Conservation (phyloP, 163 green algal species). For the Chlamydomonas reinhardtii region DNA sequence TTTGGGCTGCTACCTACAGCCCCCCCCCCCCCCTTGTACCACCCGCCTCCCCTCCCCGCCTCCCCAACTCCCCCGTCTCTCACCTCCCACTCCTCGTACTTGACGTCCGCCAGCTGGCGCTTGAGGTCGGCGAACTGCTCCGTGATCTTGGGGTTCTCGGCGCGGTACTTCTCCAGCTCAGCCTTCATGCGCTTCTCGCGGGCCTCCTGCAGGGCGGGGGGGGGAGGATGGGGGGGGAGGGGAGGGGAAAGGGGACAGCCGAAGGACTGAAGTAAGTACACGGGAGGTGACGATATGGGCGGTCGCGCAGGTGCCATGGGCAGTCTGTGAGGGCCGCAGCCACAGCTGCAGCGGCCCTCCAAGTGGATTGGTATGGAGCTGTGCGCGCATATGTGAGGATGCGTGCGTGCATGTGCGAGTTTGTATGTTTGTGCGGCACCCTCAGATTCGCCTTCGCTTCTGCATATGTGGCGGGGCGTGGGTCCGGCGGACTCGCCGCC, state of each 20-base stretch:
- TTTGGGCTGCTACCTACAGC: too few species aligned
- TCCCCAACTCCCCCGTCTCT: too few species aligned
- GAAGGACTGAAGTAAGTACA: not conserved
- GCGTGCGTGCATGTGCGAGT: not conserved
- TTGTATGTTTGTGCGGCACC: not conserved
- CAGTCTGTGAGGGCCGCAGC: too few species aligned
- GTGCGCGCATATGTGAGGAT: not conserved
- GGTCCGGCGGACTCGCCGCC: not conserved
- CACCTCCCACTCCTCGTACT: slow-evolving; percentile 65
- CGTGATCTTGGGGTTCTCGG: slow-evolving; percentile 96
- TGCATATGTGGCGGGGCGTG: slow-evolving; percentile 1
- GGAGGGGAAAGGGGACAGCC: too few species aligned
- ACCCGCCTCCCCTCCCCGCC: not conserved
- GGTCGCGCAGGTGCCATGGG: too few species aligned
- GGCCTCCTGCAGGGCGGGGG: slow-evolving; percentile 64
- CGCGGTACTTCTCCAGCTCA: slow-evolving; percentile 94
- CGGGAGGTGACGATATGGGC: too few species aligned
- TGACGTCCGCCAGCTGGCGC: slow-evolving; percentile 89
- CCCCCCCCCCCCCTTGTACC: not conserved
- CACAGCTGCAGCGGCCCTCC: too few species aligned
- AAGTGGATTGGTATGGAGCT: too few species aligned
- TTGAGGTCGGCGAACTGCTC: slow-evolving; percentile 99
- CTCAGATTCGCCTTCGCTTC: slow-evolving; percentile 56
- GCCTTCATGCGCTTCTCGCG: slow-evolving; percentile 90
- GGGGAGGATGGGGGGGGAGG: not conserved